Base-by-base conservation (phyloP, 2,329 filamentous ascomycete genomes). In the Aspergillus brasiliensis region DNA sequence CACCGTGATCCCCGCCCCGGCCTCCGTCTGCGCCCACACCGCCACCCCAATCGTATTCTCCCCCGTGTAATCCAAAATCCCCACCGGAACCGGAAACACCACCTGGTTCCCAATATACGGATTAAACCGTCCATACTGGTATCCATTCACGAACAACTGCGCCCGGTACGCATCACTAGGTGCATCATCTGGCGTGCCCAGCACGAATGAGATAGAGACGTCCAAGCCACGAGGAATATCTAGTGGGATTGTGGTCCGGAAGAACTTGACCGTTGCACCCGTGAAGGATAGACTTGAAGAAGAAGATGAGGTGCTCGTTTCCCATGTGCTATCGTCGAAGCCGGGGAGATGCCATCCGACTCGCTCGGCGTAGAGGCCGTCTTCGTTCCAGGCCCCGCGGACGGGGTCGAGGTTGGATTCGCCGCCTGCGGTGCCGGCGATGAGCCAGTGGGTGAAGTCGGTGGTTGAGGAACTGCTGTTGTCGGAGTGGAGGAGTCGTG, bases 111-210 rank as follows among this genome's bases (percentile, higher is more conserved):
- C 86, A 40, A 88, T 85, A 52, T 83, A 80, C 0, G 86, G 84
- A 60, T 84, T 82, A 66, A 82, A 88, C 7, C 84, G 80, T 2
- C 83, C 86, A 64, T 86, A 88, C 67, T 88, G 85, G 65, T 88
- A 88, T 0, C 86, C 86, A 57, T 88, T 88, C n/a, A 88, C 81
- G 57, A 85, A 88, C 2, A 88, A 69, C 65, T 86, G 80, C 0
- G 81, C 83, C 10, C 86, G 79, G 11, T 84, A 79, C 0, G 78
- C 77, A 15, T 75, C 72, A 15, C 38, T 19, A 5, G 63, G 61
- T 6, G 51, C 55, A 5, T 77, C 75, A 0, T 74, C 71, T 0
- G 81, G 76, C 0, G 83, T 81, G 0, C 78, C 79, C 2, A 88
- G 73, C 2, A 80, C 75, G 66, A 88, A 84, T 0, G 83, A 83